A percentile compares a stretch with the other conserved stretches of the same genome.
Conservation (phyloP, 176 grass and related monocot species). For the Avena atlantica region DNA sequence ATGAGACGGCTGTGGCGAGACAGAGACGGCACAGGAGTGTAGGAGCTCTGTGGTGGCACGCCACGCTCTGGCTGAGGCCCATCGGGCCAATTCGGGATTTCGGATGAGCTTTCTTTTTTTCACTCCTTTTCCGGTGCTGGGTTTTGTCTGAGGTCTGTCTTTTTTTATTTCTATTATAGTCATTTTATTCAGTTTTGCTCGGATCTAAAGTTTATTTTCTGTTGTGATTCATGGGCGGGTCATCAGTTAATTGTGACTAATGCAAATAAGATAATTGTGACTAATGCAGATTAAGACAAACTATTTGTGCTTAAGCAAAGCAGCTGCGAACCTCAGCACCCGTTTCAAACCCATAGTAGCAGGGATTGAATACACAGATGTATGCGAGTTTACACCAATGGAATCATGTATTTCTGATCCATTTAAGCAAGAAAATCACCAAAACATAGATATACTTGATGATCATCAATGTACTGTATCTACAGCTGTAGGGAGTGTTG, state of each 20-base stretch:
- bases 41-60: no score
- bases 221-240: no score
- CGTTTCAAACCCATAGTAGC: constrained; percentile 89
- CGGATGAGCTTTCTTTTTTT: neutral
- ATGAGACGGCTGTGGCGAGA: neutral
- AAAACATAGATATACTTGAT: neutral
- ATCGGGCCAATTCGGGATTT: no score
- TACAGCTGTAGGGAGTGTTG: constrained; percentile 77
- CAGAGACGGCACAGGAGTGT: neutral
- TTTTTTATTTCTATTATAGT: no score
- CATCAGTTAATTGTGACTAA: no score
- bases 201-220: no score
- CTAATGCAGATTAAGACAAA: constrained; percentile 78
- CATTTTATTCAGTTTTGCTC: no score
- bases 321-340: constrained; percentile 59
- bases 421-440: neutral
- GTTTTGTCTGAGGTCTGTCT: no score
- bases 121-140: neutral
- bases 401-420: neutral
- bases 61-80: no score
- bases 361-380: constrained; percentile 85
- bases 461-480: constrained; percentile 27
- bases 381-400: constrained; percentile 25
- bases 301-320: constrained; percentile 82
- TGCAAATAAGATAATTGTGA: constrained; percentile 60